Evolutionary conservation across 345 rosid genomes (phyloP), one percentile per base, ranked within the genome.

Genomic region (Melastoma malabathricum): DNA sequence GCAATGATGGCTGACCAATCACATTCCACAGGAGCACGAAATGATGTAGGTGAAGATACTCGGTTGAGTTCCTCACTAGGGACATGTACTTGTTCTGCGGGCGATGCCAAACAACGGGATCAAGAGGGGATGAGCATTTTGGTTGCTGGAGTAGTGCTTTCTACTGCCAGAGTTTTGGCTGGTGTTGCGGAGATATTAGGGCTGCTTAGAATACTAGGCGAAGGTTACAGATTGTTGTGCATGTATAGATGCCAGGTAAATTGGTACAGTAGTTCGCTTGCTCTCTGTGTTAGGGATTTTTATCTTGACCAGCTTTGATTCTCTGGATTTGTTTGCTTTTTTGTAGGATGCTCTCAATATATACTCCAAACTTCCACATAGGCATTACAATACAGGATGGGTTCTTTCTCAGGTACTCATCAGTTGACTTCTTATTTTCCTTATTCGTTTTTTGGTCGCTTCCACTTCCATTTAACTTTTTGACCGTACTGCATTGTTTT

Each of bases 371-470:
- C 86, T 87, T 54, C 95, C 97, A 14, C 77, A 67, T 63, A 84
- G 70, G 74, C 97, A 92, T 71, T 84, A 87, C 71, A 84, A 73
- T 59, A 87, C 98, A 31, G 83, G 90, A 51, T 92, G 98, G 98
- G 95, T 92, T 65, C 90, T 92, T 71, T 79, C 86, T 54, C 97
- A 84, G 97, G 98, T 92, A 71, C 57, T 17, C 18, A 52, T 54
- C 13, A 6, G 18, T 49, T 43, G 15, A 20, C 10, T 45, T 55
- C 47, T 14, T 3, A 14, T 45, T 44, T 14, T 41, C 41, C 41
- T 12, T 34, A 34, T 34, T 5, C 1, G 41, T 34, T 34, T 10
- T 34, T 34, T 34, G 41, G 41, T 9, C 10, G 41, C 41, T 34
- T 34, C 41, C 9, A 34, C 6, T 7, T 34, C 41, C 12, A 5